Evolutionary conservation across 2,329 filamentous ascomycete species (phyloP).

Genomic region (Aspergillus sp.): DNA sequence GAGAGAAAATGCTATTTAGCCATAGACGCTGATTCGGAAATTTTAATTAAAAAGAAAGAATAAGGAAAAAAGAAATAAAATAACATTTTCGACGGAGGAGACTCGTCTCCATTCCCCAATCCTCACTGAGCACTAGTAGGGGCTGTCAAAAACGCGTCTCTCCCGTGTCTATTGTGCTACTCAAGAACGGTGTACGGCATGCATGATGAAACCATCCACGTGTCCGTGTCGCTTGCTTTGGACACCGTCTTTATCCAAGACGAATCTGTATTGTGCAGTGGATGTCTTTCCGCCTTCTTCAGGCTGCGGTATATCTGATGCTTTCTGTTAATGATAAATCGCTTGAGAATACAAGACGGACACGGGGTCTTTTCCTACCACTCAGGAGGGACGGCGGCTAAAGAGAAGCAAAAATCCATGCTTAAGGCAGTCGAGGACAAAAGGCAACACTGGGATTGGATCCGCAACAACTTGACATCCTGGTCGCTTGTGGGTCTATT

Average conservation of each 20-base stretch:
- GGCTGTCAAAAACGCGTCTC: neutral
- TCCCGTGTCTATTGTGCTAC: conserved; percentile 3
- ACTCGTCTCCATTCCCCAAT: neutral
- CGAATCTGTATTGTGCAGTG: conserved; percentile 3
- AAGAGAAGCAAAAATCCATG: conserved; percentile 1
- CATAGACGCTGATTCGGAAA: neutral
- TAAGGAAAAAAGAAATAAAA: neutral
- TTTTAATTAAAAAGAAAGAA: too few species aligned
- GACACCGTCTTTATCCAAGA: neutral
- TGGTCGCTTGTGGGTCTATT: neutral
- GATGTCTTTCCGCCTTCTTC: neutral
- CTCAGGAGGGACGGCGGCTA: too few species aligned
- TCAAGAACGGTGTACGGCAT: neutral
- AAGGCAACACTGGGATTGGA: neutral
- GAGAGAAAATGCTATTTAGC: neutral
- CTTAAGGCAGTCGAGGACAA: neutral
- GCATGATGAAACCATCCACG: conserved; percentile 9
- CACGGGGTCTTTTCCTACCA: neutral
- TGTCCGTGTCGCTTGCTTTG: conserved; percentile 9
- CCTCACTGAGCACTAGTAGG: neutral
- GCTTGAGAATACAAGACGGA: neutral
- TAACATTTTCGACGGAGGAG: neutral
- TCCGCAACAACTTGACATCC: neutral
- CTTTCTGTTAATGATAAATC: neutral
- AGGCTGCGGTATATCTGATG: neutral